Percentiles rank a stretch among this genome's conserved stretches.
Evolutionary conservation across 208 protist species (phyloP).

Genomic region (Trypanosoma caninum): DNA sequence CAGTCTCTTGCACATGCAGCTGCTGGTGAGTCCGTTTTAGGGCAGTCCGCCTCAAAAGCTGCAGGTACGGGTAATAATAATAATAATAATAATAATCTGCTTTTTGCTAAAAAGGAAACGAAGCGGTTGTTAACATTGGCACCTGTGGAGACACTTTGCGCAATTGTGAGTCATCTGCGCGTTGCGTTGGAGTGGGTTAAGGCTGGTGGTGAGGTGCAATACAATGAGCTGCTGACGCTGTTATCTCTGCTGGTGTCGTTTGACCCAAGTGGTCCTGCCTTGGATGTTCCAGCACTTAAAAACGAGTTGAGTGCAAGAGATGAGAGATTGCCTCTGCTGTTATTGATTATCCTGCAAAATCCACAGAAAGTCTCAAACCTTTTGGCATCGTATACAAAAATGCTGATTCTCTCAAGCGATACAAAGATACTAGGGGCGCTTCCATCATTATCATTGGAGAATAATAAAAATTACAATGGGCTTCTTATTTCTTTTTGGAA

Average conservation of each 20-base stretch:
- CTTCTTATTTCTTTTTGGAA: slow-evolving; percentile 43
- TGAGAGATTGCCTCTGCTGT: slow-evolving; percentile 35
- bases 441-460: neutral
- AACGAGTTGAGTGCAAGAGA: slow-evolving; percentile 31
- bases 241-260: slow-evolving; percentile 55
- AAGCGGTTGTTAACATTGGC: no score
- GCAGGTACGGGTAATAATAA: no score
- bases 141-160: slow-evolving; percentile 59
- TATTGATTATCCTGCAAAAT: slow-evolving; percentile 40
- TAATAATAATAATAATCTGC: no score
- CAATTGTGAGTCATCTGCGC: slow-evolving; percentile 37
- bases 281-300: slow-evolving; percentile 17
- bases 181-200: slow-evolving; percentile 55
- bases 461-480: slow-evolving; percentile 4
- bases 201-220: slow-evolving; percentile 36
- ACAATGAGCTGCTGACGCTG: slow-evolving; percentile 49
- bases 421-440: neutral
- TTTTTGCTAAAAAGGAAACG: no score
- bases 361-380: slow-evolving; percentile 22
- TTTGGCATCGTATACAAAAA: slow-evolving; percentile 24
- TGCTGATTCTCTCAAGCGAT: slow-evolving; percentile 18
- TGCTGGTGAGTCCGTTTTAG: slow-evolving; percentile 32
- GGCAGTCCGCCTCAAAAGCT: slow-evolving; percentile 14
- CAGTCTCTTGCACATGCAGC: slow-evolving; percentile 36
- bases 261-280: slow-evolving; percentile 23